These are phyloP conservation scores for Aspergillus neotritici DNA, from an alignment of 2,329 filamentous ascomycete genomes.

Conservation along the genomic window DNA sequence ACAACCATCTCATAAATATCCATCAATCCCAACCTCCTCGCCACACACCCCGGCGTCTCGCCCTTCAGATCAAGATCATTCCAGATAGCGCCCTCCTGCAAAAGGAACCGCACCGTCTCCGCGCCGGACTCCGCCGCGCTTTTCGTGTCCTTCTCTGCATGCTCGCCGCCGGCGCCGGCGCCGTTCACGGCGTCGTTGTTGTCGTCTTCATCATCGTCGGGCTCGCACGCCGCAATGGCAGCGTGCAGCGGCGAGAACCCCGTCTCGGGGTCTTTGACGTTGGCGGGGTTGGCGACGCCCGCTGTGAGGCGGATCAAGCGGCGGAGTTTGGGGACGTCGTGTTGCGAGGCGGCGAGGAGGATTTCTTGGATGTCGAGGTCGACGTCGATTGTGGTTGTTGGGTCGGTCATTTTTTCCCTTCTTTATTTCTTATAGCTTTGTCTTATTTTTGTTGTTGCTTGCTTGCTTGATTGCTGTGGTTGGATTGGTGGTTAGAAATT, in stretches of 20 bases:
- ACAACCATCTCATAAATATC: constrained; percentile 77
- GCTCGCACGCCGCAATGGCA: constrained; percentile 70
- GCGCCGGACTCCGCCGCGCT: constrained; percentile 54
- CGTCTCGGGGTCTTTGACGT: constrained; percentile 76
- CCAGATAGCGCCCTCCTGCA: constrained; percentile 91
- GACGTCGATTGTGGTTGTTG: constrained; percentile 25
- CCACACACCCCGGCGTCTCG: constrained; percentile 89
- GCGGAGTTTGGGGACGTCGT: constrained; percentile 63
- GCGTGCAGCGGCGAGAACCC: constrained; percentile 85
- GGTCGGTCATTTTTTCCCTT: constrained; percentile 24
- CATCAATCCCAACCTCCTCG: constrained; percentile 60
- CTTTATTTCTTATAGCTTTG: background rate
- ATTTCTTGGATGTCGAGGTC: constrained; percentile 51
- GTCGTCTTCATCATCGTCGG: constrained; percentile 27
- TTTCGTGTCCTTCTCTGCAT: constrained; percentile 13
- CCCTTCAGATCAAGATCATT: constrained; percentile 83
- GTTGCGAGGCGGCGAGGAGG: constrained; percentile 60
- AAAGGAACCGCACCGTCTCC: constrained; percentile 66
- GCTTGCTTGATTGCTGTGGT: background rate
- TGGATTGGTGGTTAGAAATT: constrained; percentile 9
- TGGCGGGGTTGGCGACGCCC: constrained; percentile 52
- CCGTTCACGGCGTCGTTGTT: constrained; percentile 22
- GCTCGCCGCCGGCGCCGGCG: constrained; percentile 7
- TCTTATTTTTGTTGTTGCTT: background rate
- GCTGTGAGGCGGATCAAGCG: constrained; percentile 57